phyloP scores from a whole-genome alignment of 768 basidiomycete species.

The Lanmaoa pseudosensibilis region DNA sequence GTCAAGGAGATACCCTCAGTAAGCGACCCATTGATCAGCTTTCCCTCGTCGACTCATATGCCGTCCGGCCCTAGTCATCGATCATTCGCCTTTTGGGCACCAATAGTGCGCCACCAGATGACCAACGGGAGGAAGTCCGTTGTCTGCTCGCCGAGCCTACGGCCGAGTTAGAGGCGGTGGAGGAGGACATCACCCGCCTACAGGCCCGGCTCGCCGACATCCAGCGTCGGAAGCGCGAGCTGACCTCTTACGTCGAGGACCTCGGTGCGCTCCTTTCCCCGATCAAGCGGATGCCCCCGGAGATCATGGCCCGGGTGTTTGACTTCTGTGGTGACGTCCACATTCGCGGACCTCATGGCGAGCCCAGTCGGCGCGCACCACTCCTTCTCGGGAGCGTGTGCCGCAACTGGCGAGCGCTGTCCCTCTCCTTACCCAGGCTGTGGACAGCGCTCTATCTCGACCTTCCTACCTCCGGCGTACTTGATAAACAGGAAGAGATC shows the following conservation, averaged over 20 bases:
- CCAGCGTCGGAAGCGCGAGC: conserved; percentile 29
- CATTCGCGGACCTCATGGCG: conserved; percentile 30
- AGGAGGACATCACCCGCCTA: conserved; percentile 27
- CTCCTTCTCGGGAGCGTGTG: conserved; percentile 31
- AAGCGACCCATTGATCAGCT: conserved; percentile 7
- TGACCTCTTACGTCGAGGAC: conserved; percentile 32
- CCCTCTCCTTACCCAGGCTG: conserved; percentile 29
- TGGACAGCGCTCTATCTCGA: conserved; percentile 35
- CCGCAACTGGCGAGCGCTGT: conserved; percentile 29
- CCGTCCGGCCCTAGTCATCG: conserved; percentile 22
- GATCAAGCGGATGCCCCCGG: conserved; percentile 34
- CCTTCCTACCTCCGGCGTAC: conserved; percentile 24
- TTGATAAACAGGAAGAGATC: conserved; percentile 27
- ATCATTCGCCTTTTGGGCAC: conserved; percentile 32
- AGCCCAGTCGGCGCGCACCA: conserved; percentile 31
- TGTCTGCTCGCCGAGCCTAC: conserved; percentile 25
- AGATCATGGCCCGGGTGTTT: conserved; percentile 34
- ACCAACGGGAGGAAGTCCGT: conserved; percentile 30
- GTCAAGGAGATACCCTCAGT: conserved; percentile 32
- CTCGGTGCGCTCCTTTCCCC: conserved; percentile 35
- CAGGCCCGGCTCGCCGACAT: conserved; percentile 32
- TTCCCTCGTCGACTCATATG: conserved; percentile 1
- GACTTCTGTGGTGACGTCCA: conserved; percentile 33
- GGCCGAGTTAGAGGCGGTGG: conserved; percentile 27
- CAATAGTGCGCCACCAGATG: conserved; percentile 27